These are phyloP conservation scores for Chaetoceros muelleri DNA, from an alignment of 108 stramenopile genomes.

Conservation along the genomic window DNA sequence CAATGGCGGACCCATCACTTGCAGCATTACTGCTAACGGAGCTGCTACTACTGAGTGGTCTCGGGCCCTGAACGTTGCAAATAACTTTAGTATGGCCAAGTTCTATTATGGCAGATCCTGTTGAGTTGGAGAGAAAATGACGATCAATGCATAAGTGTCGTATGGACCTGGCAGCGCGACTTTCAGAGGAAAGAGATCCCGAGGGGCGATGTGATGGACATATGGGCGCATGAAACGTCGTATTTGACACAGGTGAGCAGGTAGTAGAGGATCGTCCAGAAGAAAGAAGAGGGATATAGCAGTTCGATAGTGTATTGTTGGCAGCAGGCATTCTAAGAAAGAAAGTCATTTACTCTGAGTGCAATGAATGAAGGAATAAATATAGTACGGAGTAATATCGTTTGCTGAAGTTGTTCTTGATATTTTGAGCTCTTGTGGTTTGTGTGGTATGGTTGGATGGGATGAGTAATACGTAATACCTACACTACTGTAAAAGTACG, in stretches of 20 bases:
- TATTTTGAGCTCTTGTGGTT: no score
- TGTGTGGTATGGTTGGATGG: no score
- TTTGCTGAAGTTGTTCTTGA: no score
- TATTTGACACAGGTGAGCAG: no score
- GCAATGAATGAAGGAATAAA: no score
- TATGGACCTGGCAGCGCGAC: slow-evolving; percentile 21
- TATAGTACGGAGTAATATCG: no score
- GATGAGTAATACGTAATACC: no score
- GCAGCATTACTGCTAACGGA: slow-evolving; percentile 11
- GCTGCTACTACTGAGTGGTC: slow-evolving; percentile 14
- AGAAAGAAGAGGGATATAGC: slow-evolving; percentile 53
- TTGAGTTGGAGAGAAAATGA: slow-evolving; percentile 20
- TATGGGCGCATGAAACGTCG: no score
- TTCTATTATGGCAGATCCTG: slow-evolving; percentile 64
- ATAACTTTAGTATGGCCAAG: slow-evolving; percentile 78
- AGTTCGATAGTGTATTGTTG: slow-evolving; percentile 45
- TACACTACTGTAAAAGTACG: no score
- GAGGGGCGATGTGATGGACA: no score
- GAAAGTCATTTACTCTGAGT: no score
- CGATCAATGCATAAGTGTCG: slow-evolving; percentile 39
- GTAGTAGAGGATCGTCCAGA: background rate
- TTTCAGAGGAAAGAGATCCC: no score
- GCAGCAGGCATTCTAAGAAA: slow-evolving; percentile 21
- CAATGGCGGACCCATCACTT: slow-evolving; percentile 14
- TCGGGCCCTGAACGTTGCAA: slow-evolving; percentile 41